Evolutionary conservation across 192 early-diverging fungal genomes (phyloP).

Genomic region (Umbelopsis ramanniana): DNA sequence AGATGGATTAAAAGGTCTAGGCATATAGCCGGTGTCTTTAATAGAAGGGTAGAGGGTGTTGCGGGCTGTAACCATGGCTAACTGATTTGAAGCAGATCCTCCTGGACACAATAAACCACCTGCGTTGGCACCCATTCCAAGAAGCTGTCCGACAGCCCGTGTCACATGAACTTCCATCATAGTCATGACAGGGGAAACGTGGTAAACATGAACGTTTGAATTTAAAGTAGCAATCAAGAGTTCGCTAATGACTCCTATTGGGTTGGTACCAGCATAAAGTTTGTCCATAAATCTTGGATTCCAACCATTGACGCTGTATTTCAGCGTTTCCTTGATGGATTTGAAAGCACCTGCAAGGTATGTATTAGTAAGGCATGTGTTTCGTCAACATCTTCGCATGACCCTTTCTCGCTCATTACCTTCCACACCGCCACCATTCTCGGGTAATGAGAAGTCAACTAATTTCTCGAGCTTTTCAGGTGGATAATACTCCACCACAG

Average conservation of each 20-base stretch:
- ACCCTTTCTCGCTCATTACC: conserved; percentile 38
- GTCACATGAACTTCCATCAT: conserved; percentile 71
- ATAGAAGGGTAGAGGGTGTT: conserved; percentile 67
- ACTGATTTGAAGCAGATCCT: conserved; percentile 75
- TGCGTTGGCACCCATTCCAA: conserved; percentile 51
- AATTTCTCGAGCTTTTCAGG: conserved; percentile 49
- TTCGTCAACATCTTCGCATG: neutral
- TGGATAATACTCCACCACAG: conserved; percentile 46
- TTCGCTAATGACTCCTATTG: conserved; percentile 76
- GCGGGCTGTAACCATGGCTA: conserved; percentile 77
- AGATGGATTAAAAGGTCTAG: conserved; percentile 25
- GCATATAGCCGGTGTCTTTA: conserved; percentile 56
- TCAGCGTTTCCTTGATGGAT: conserved; percentile 48
- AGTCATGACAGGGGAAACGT: conserved; percentile 71
- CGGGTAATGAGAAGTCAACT: conserved; percentile 53
- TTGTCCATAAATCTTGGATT: conserved; percentile 82
- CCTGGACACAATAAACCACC: conserved; percentile 77
- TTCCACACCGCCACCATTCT: conserved; percentile 45
- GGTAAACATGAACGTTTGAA: conserved; percentile 80
- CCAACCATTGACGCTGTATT: conserved; percentile 64
- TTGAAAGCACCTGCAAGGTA: conserved; percentile 25
- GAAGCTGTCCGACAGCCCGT: conserved; percentile 44
- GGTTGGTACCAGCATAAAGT: conserved; percentile 76
- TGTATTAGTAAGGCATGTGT: neutral
- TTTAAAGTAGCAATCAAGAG: conserved; percentile 72